Evolutionary conservation across 306 rosid species (phyloP).

Genomic region (Cucumis melo): DNA sequence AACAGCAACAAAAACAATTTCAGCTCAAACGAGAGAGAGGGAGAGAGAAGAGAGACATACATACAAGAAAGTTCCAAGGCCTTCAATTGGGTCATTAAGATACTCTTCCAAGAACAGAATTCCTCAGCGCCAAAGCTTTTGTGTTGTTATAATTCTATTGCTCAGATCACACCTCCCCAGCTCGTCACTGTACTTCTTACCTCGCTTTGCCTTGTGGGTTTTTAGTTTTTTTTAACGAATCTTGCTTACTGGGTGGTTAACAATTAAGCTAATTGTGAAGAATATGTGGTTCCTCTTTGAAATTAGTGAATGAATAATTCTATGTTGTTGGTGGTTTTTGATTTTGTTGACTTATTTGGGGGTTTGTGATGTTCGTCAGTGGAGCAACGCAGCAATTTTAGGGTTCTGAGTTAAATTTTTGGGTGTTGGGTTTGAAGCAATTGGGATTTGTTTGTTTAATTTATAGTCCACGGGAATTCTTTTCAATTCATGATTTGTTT

Average conservation of each 20-base stretch:
- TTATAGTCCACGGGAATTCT: background rate
- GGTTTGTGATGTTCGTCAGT: background rate
- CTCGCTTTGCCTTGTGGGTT: slow-evolving; percentile 5
- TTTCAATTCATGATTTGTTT: background rate
- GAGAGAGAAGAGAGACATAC: background rate
- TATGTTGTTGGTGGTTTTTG: background rate
- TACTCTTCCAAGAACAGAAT: background rate
- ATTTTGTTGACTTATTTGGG: background rate
- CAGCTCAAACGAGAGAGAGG: background rate
- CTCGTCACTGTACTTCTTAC: background rate
- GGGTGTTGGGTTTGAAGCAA: background rate
- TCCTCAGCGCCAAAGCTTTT: background rate
- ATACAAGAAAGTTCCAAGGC: background rate
- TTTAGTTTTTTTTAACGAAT: background rate
- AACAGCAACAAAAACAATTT: background rate
- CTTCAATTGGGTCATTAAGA: slow-evolving; percentile 1
- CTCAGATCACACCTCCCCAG: slow-evolving; percentile 8
- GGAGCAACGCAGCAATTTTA: background rate
- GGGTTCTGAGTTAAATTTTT: slow-evolving; percentile 1
- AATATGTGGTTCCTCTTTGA: background rate
- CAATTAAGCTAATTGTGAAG: background rate
- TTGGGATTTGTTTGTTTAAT: background rate
- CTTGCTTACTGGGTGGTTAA: background rate
- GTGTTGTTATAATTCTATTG: background rate
- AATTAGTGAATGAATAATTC: background rate